Evolutionary conservation across 2,329 filamentous ascomycete genomes (phyloP).

Genomic region (Xylaria hypoxylon): DNA sequence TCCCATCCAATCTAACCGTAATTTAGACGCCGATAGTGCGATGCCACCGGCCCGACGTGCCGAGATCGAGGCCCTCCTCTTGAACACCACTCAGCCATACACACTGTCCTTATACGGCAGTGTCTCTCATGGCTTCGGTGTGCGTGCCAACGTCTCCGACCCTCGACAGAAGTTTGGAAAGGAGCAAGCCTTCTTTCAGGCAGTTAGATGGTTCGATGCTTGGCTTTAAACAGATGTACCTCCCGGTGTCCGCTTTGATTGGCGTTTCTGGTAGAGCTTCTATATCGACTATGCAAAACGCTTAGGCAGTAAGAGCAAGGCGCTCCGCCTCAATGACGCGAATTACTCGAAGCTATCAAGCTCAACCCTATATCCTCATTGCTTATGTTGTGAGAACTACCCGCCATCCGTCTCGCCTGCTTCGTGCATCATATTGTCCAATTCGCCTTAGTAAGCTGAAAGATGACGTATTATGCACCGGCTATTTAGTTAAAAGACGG

Average conservation of each 20-base stretch:
- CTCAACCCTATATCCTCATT: not conserved
- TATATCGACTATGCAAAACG: not conserved
- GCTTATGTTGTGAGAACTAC: not conserved
- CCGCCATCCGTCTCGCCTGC: not conserved
- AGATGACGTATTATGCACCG: no score
- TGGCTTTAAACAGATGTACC: slow-evolving; percentile 45
- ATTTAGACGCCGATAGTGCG: slow-evolving; percentile 66
- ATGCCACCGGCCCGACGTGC: slow-evolving; percentile 68
- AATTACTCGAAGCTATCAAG: not conserved
- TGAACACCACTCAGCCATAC: slow-evolving; percentile 66
- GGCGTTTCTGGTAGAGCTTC: not conserved
- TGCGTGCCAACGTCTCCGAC: slow-evolving; percentile 69
- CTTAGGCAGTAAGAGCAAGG: not conserved
- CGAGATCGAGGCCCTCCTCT: slow-evolving; percentile 69
- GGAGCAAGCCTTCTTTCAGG: slow-evolving; percentile 82
- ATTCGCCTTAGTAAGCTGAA: no score
- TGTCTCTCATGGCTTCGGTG: slow-evolving; percentile 79
- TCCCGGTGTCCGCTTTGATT: not conserved
- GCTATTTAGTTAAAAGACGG: no score
- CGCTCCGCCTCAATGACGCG: not conserved
- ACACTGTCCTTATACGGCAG: slow-evolving; percentile 77
- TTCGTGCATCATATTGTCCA: not conserved
- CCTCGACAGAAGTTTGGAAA: slow-evolving; percentile 73
- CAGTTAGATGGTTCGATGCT: slow-evolving; percentile 78
- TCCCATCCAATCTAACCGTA: slow-evolving; percentile 24